Evolutionary conservation across 225 moss, liverwort and hornwort genomes (phyloP), one percentile per base, ranked within the genome.

Genomic region (Pleurozium schreberi): DNA sequence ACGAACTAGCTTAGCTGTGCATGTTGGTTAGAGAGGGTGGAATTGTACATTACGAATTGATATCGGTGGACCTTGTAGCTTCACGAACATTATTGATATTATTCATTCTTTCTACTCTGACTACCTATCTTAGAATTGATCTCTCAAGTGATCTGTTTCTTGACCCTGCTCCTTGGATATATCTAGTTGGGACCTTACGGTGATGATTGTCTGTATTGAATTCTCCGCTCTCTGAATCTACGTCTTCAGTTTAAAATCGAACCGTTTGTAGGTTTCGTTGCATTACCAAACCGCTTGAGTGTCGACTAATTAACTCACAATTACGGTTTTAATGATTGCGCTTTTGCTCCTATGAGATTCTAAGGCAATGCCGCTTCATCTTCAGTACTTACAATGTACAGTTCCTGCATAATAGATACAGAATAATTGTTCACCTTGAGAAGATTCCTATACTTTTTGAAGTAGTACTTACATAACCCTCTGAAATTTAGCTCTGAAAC

Each of bases 41-140:
- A 81, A 71, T 73, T 89, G 89, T 89, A 89, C 89, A 89, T 80
- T 89, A 19, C 80, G 89, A 89, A 80, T 79, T 84, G 84, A 47
- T 66, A 45, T 70, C 81, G 43, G 53, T 73, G 80, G 88, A 83
- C 61, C 76, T 84, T 84, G 88, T 83, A 88, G 63, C 71, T 81
- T 43, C 55, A 64, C 28, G 71, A 78, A 86, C 73, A 73, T 52
- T 81, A 81, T 85, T 79, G 89, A 73, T 64, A 22, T 38, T 84
- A 30, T 30, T 81, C 81, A 89, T 89, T 89, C 89, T 89, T 85
- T 86, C 81, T 53, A 40, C 52, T 63, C 63, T n/a, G n/a, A n/a
- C n/a, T 67, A 60, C 81, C 70, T 66, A 49, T 47, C 68, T 38
- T 36, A 20, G 60, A 18, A 14, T 59, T 27, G 80, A 38, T 78